Evolutionary conservation across 2,329 filamentous ascomycete genomes (phyloP).

Genomic region (Clarireedia paspali): DNA sequence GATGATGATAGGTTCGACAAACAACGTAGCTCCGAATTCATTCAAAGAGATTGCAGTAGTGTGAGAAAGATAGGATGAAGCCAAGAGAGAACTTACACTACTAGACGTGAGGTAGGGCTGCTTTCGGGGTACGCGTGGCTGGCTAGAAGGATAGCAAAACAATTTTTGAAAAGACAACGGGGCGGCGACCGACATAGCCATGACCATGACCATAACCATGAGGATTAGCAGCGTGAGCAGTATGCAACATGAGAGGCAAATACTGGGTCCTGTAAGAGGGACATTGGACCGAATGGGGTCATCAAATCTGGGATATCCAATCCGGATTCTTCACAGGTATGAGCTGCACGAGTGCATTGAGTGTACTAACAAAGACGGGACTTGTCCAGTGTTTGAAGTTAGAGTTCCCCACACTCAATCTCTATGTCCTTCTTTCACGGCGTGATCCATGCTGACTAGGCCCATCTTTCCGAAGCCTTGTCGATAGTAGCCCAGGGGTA

Average conservation of each 20-base stretch:
- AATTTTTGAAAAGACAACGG: conserved; percentile 22
- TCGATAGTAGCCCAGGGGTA: conserved; percentile 25
- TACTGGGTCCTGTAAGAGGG: background rate
- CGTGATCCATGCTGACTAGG: conserved; percentile 21
- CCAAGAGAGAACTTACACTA: conserved; percentile 14
- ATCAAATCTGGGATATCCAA: conserved; percentile 14
- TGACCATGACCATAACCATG: conserved; percentile 14
- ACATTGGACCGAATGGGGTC: conserved; percentile 10
- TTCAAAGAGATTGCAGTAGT: conserved; percentile 3
- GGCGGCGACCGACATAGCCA: conserved; percentile 27
- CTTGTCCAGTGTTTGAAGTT: conserved; percentile 30
- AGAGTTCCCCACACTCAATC: conserved; percentile 26
- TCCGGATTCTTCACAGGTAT: background rate
- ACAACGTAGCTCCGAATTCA: conserved; percentile 11
- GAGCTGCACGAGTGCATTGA: conserved; percentile 28
- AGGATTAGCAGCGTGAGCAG: background rate
- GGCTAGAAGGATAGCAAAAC: conserved; percentile 22
- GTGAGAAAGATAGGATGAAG: conserved; percentile 16
- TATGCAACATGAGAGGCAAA: no score
- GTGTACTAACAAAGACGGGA: conserved; percentile 21
- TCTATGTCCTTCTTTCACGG: conserved; percentile 10
- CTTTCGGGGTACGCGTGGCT: conserved; percentile 21
- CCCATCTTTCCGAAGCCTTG: conserved; percentile 25
- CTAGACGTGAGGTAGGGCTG: conserved; percentile 22
- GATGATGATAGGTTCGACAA: conserved; percentile 8